Percentiles rank a stretch among this genome's conserved stretches.
These are phyloP conservation scores for Panaeolus papilionaceus DNA, from an alignment of 768 basidiomycete species.

Conservation along the genomic window DNA sequence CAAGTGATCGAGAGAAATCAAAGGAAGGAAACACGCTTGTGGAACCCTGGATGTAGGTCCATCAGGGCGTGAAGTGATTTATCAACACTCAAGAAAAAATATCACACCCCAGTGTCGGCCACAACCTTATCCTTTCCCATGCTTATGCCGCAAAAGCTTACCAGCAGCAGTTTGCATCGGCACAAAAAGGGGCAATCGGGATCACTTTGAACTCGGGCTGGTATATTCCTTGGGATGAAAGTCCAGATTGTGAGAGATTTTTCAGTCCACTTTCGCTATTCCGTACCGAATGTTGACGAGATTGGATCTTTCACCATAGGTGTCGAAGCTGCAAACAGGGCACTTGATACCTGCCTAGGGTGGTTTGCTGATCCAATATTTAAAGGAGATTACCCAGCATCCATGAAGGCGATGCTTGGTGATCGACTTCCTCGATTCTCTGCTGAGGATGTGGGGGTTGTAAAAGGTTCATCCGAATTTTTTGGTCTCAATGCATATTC, in stretches of 20 bases:
- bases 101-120: constrained; percentile 56
- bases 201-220: constrained; percentile 76
- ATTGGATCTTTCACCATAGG: constrained; percentile 40
- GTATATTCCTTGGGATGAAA: constrained; percentile 70
- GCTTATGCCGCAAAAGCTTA: constrained; percentile 70
- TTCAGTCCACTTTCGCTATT: constrained; percentile 6
- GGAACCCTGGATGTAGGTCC: constrained; percentile 68
- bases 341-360: constrained; percentile 64
- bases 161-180: constrained; percentile 58
- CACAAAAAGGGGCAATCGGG: constrained; percentile 67
- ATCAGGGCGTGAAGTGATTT: constrained; percentile 18
- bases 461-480: constrained; percentile 69
- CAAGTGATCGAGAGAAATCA: constrained; percentile 61
- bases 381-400: constrained; percentile 67
- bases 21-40: constrained; percentile 61
- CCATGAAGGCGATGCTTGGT: constrained; percentile 53
- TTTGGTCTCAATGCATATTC: constrained; percentile 74
- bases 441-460: constrained; percentile 56
- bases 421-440: constrained; percentile 62
- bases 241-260: constrained; percentile 59
- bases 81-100: constrained; percentile 3
- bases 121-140: constrained; percentile 74
- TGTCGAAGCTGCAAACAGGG: constrained; percentile 64
- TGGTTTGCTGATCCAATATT: constrained; percentile 65
- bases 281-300: not conserved